Evolutionary conservation across 2,329 filamentous ascomycete genomes (phyloP), one percentile per base, ranked within the genome.

Genomic region (Pseudonectria buxi): DNA sequence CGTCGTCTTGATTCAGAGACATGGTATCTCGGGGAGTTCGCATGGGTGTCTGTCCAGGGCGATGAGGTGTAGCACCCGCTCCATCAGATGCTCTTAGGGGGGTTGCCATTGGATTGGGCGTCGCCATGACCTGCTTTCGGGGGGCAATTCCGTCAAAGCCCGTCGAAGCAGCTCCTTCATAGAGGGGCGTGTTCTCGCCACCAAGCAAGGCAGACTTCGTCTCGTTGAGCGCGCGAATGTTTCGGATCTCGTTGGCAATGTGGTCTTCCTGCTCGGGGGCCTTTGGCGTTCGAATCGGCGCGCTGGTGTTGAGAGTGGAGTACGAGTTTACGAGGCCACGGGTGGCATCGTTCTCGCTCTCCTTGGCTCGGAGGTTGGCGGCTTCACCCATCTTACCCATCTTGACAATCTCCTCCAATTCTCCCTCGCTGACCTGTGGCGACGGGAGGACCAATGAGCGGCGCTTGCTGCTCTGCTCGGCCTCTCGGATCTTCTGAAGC

Each of bases 381-480:
- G 83, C 81, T 55, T 95, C 88, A 26, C 90, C 92, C 41, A 88
- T 78, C 75, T 94, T 85, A 29, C 92, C 90, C 88, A 96, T 94
- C 69, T 98, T 98, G 46, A 98, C 87, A 54, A 98, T 96, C 48
- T 95, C 89, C 56, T 98, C 92, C 40, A 98, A 70, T 63, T 98
- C 92, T 28, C 79, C 75, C 54, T 98, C 92, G 59, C 86, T 82
- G 51, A 98, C 87, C 63, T 98, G 92, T 7, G 92, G 92, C 15
- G 85, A 71, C 7, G 92, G 92, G 16, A 98, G 68, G 30, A 82
- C 79, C n/a, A 98, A 70, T 6, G 82, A 68, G 39, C 87, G 78
- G 39, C 92, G 78, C 65, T 95, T 96, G 69, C 87, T 95, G 65
- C 86, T 94, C 62, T 95, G 90, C 61, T 98, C 92, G 2, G 92